These are phyloP conservation scores for Iris pallida DNA, from an alignment of 116 monocot species.

Conservation along the genomic window DNA sequence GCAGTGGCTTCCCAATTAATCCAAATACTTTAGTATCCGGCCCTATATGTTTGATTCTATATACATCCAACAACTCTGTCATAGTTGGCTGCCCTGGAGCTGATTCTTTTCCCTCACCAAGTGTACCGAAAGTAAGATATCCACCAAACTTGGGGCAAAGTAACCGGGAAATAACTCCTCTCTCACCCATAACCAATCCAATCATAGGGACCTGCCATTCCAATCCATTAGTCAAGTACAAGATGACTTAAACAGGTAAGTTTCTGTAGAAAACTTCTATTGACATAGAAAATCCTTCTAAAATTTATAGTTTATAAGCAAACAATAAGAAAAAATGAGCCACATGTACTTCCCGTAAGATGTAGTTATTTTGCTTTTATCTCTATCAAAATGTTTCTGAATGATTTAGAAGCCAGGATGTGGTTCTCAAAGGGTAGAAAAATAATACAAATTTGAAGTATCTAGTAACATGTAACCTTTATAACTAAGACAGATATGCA, in stretches of 20 bases:
- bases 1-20: constrained; percentile 80
- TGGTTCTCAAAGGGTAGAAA: too few species aligned
- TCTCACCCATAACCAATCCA: constrained; percentile 75
- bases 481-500: too few species aligned
- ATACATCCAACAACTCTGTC: constrained; percentile 55
- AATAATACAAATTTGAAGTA: too few species aligned
- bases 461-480: too few species aligned
- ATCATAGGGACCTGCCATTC: constrained; percentile 80
- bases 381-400: too few species aligned
- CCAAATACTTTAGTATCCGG: constrained; percentile 71
- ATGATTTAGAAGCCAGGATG: too few species aligned
- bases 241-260: neutral
- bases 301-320: neutral
- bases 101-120: constrained; percentile 64
- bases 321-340: neutral
- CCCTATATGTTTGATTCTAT: constrained; percentile 53
- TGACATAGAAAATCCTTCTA: constrained; percentile 6
- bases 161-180: constrained; percentile 76
- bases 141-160: constrained; percentile 85
- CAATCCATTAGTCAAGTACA: constrained; percentile 43
- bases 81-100: constrained; percentile 82
- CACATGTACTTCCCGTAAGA: too few species aligned
- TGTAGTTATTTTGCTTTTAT: too few species aligned
- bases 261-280: neutral
- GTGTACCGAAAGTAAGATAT: constrained; percentile 74